Evolutionary conservation across 139 green algal genomes (phyloP).

Genomic region (Picochlorum sp.): DNA sequence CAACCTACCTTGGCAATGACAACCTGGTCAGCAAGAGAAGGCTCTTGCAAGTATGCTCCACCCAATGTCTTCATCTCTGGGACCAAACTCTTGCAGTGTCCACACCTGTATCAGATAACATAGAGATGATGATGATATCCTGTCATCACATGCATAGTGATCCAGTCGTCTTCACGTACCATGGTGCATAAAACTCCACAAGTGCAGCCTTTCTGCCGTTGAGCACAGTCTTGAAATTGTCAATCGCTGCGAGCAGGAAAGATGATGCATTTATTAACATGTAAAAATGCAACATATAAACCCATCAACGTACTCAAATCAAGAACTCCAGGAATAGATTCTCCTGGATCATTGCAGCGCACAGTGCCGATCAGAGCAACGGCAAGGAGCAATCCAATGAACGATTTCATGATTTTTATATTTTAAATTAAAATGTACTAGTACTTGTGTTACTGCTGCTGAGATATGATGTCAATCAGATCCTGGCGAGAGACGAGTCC

Average conservation of each 20-base stretch:
- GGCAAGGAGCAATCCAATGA: neutral
- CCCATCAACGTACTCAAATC: slow-evolving; percentile 13
- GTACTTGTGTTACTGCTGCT: neutral
- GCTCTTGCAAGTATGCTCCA: slow-evolving; percentile 43
- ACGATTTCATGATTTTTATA: neutral
- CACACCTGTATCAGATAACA: slow-evolving; percentile 33
- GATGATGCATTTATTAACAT: neutral
- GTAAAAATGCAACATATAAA: neutral
- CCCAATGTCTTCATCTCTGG: slow-evolving; percentile 64
- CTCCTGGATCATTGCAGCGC: neutral
- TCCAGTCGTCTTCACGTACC: neutral
- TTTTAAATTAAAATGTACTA: slow-evolving; percentile 4
- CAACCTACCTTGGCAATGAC: slow-evolving; percentile 55
- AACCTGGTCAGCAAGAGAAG: slow-evolving; percentile 55
- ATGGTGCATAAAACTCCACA: slow-evolving; percentile 32
- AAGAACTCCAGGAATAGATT: slow-evolving; percentile 6
- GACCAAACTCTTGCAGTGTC: slow-evolving; percentile 60
- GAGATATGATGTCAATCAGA: neutral
- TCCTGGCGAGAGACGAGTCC: no score
- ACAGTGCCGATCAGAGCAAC: neutral
- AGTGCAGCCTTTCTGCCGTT: slow-evolving; percentile 55
- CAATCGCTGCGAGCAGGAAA: slow-evolving; percentile 33
- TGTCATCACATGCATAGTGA: no score
- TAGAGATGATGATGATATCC: slow-evolving; percentile 1
- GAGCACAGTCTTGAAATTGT: slow-evolving; percentile 56